A percentile compares a stretch with the other conserved stretches of the same genome.
phyloP scores from a whole-genome alignment of 2,329 filamentous ascomycete species.

The Keithomyces neogunnii region DNA sequence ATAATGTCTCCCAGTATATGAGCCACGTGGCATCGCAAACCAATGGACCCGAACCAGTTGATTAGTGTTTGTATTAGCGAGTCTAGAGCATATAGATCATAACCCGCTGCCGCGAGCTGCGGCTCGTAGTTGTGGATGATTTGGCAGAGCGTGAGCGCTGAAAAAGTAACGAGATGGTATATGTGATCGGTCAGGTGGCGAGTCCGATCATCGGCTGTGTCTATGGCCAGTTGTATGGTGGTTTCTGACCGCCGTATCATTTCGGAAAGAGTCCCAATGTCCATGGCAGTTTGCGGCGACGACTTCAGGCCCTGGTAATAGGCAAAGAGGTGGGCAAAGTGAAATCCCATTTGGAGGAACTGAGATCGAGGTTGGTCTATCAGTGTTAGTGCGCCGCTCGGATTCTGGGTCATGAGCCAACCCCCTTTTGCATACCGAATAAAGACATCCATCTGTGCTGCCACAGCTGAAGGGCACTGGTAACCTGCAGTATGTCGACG shows the following conservation, averaged over 20 bases:
- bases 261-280: conserved; percentile 10
- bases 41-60: conserved; percentile 16
- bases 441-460: conserved; percentile 13
- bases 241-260: conserved; percentile 14
- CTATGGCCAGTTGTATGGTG: conserved; percentile 20
- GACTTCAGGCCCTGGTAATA: conserved; percentile 15
- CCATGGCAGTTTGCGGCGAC: conserved; percentile 7
- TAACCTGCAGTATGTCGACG: conserved; percentile 7
- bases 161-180: conserved; percentile 19
- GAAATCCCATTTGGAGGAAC: conserved; percentile 20
- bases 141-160: conserved; percentile 15
- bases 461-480: conserved; percentile 12
- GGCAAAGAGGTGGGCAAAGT: conserved; percentile 18
- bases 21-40: conserved; percentile 15
- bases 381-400: not conserved
- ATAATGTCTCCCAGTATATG: conserved; percentile 18
- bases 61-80: conserved; percentile 11
- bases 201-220: conserved; percentile 18
- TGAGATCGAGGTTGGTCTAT: conserved; percentile 19
- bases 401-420: not conserved
- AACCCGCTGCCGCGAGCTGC: conserved; percentile 7
- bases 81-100: conserved; percentile 11
- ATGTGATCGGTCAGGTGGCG: conserved; percentile 21
- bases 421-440: conserved; percentile 11
- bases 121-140: conserved; percentile 15